phyloP scores from a whole-genome alignment of 2,329 filamentous ascomycete species.

The Alternaria ethzedia region DNA sequence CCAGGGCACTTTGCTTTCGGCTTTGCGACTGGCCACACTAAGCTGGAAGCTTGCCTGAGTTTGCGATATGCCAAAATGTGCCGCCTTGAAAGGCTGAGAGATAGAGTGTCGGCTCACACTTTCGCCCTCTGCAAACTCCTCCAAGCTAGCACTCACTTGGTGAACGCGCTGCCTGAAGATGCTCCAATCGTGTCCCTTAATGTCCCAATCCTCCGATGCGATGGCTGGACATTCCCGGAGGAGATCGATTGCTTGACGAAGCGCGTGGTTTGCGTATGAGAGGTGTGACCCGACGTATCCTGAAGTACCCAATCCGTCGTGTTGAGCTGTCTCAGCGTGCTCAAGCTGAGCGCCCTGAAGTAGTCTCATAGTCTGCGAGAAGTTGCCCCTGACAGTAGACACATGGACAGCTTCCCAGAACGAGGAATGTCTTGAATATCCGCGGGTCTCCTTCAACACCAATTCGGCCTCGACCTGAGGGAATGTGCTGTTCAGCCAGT shows the following conservation, averaged over 20 bases:
- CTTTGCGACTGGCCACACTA: conserved; percentile 71
- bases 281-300: conserved; percentile 79
- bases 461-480: conserved; percentile 69
- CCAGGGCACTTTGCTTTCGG: conserved; percentile 87
- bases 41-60: conserved; percentile 65
- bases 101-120: conserved; percentile 57
- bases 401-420: conserved; percentile 85
- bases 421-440: conserved; percentile 74
- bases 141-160: conserved; percentile 72
- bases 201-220: conserved; percentile 76
- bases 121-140: conserved; percentile 78
- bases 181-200: conserved; percentile 80
- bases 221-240: conserved; percentile 76
- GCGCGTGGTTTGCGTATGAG: conserved; percentile 76
- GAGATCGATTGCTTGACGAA: conserved; percentile 70
- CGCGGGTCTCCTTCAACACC: conserved; percentile 69
- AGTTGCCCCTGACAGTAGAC: conserved; percentile 75
- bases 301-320: conserved; percentile 67
- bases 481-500: conserved; percentile 82
- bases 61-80: conserved; percentile 48
- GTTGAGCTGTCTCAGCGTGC: conserved; percentile 68
- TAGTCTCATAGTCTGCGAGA: conserved; percentile 69
- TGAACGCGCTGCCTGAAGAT: conserved; percentile 79
- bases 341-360: conserved; percentile 80
- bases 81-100: conserved; percentile 53